phyloP scores from a whole-genome alignment of 1,284 basidiomycete genomes.

The Spongiforma sp. region DNA sequence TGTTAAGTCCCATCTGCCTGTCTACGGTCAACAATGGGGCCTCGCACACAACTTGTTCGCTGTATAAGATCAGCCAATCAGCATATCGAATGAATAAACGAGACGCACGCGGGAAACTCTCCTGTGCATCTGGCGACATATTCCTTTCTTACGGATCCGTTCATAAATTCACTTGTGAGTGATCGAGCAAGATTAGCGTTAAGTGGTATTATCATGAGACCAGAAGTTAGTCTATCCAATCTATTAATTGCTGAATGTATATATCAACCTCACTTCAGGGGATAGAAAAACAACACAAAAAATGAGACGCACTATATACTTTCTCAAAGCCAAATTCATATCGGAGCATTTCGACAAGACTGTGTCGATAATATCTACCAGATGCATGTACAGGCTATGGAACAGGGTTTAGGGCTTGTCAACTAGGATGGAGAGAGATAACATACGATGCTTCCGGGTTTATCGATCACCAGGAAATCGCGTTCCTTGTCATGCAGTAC shows the following conservation, averaged over 20 bases:
- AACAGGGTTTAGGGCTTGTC: not conserved
- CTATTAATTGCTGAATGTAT: conserved; percentile 86
- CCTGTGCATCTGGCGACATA: conserved; percentile 90
- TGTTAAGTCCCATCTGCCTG: conserved; percentile 94
- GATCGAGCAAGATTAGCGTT: conserved; percentile 72
- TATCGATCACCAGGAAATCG: conserved; percentile 91
- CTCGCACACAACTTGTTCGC: conserved; percentile 82
- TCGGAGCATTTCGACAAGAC: conserved; percentile 87
- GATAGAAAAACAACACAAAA: not conserved
- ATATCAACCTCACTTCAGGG: conserved; percentile 5
- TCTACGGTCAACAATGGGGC: conserved; percentile 93
- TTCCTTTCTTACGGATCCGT: conserved; percentile 85
- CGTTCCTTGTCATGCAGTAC: conserved; percentile 79
- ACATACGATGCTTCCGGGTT: conserved; percentile 88
- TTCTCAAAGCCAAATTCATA: conserved; percentile 85
- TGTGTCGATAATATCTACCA: conserved; percentile 88
- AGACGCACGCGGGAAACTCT: conserved; percentile 78
- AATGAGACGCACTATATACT: conserved; percentile 73
- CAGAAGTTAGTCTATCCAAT: conserved; percentile 93
- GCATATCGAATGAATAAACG: not conserved
- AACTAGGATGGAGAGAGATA: not conserved
- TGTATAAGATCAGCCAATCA: conserved; percentile 36
- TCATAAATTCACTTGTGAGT: conserved; percentile 83
- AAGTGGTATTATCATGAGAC: conserved; percentile 94
- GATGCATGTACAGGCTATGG: conserved; percentile 86